Conservation (phyloP, 2,329 filamentous ascomycete genomes). For the Alternaria viburni region DNA sequence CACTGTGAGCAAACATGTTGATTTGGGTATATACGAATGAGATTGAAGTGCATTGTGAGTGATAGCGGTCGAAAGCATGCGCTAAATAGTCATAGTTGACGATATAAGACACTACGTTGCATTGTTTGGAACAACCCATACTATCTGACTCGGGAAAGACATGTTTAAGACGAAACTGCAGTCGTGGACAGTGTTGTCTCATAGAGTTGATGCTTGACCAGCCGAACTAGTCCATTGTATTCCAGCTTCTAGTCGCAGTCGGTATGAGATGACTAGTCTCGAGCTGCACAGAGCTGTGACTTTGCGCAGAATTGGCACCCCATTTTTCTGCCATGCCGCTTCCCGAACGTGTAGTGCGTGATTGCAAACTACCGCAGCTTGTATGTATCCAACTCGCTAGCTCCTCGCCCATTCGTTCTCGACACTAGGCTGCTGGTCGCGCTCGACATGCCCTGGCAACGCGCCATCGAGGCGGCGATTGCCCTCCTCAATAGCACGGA, state of each 20-base stretch:
- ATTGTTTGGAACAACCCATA: not conserved
- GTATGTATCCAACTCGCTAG: not conserved
- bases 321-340: not conserved
- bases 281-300: not conserved
- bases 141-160: not conserved
- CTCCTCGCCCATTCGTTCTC: slow-evolving; percentile 37
- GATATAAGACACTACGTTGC: not conserved
- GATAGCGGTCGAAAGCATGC: not conserved
- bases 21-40: not conserved
- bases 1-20: not conserved
- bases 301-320: not conserved
- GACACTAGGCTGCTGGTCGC: slow-evolving; percentile 25
- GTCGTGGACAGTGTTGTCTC: not conserved
- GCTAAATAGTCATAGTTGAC: not conserved
- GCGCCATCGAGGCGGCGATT: slow-evolving; percentile 23
- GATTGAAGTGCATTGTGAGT: not conserved
- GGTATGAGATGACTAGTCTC: not conserved
- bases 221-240: not conserved
- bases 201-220: not conserved
- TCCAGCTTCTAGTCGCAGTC: not conserved
- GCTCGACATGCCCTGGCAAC: slow-evolving; percentile 21
- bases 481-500: slow-evolving; percentile 29
- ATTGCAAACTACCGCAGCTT: not conserved
- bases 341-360: not conserved
- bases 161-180: not conserved